Evolutionary conservation across 176 grass and related monocot species (phyloP).

Genomic region (Saccharum officinarum): DNA sequence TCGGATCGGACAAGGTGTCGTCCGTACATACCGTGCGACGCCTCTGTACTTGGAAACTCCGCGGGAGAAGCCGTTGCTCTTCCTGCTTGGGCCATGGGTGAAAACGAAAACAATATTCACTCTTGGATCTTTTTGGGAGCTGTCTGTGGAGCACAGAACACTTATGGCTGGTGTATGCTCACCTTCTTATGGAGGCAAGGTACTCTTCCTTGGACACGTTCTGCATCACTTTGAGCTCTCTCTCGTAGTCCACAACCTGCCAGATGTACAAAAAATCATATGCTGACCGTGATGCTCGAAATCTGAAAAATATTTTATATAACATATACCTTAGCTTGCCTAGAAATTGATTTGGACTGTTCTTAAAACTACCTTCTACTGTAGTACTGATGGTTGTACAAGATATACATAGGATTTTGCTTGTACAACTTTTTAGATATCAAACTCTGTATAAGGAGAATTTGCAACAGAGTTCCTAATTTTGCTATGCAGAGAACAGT

Average conservation of each 20-base stretch:
- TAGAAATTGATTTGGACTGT: neutral
- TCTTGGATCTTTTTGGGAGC: neutral
- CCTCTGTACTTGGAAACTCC: conserved; percentile 80
- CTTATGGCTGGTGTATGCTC: neutral
- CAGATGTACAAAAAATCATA: neutral
- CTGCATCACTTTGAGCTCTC: conserved; percentile 66
- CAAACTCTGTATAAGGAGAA: too few species aligned
- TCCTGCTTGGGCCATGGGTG: conserved; percentile 33
- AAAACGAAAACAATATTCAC: neutral
- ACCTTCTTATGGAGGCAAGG: conserved; percentile 73
- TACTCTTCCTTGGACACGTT: conserved; percentile 73
- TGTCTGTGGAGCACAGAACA: neutral
- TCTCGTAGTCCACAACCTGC: conserved; percentile 61
- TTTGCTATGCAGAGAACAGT: too few species aligned
- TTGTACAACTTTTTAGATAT: too few species aligned
- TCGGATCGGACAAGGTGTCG: neutral
- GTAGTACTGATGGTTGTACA: neutral
- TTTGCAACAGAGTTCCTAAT: too few species aligned
- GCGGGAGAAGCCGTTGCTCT: conserved; percentile 76
- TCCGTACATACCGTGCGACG: conserved; percentile 51
- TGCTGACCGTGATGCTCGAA: neutral
- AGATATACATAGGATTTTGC: neutral
- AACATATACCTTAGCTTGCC: too few species aligned
- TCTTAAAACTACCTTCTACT: neutral
- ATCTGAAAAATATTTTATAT: neutral